A percentile compares a stretch with the other conserved stretches of the same genome.
Conservation (phyloP, 2,329 filamentous ascomycete species). For the Penicillium glabrum region DNA sequence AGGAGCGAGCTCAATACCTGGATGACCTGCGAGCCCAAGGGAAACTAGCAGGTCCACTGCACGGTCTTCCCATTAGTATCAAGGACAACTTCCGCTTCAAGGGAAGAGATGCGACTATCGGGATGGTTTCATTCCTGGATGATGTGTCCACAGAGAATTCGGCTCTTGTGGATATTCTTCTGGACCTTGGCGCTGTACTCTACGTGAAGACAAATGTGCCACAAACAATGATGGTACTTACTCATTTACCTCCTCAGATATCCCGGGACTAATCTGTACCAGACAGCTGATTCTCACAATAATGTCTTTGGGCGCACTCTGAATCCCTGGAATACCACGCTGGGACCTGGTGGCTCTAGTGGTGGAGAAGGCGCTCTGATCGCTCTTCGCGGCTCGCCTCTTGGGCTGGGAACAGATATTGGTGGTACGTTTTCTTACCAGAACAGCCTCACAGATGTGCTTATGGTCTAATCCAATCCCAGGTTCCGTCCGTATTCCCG, state of each 20-base stretch:
- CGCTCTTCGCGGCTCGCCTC: constrained; percentile 57
- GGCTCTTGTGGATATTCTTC: constrained; percentile 19
- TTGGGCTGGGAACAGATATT: constrained; percentile 66
- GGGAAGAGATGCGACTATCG: constrained; percentile 18
- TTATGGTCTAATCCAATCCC: neutral
- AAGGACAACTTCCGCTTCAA: constrained; percentile 37
- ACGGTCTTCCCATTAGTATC: constrained; percentile 32
- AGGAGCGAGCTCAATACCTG: constrained; percentile 24
- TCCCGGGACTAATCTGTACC: neutral
- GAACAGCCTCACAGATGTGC: neutral
- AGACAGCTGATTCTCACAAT: constrained; percentile 40
- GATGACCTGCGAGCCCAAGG: constrained; percentile 26
- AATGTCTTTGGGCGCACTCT: constrained; percentile 44
- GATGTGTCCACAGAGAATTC: constrained; percentile 16
- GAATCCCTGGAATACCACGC: constrained; percentile 38
- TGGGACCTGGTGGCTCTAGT: constrained; percentile 38
- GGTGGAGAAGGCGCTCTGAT: constrained; percentile 62
- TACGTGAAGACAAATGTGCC: constrained; percentile 54
- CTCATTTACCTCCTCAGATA: constrained; percentile 1
- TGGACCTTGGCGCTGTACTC: constrained; percentile 40
- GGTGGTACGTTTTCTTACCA: constrained; percentile 27
- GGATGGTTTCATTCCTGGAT: constrained; percentile 16
- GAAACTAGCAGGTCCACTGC: constrained; percentile 27
- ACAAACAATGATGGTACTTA: constrained; percentile 58
- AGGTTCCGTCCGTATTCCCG: constrained; percentile 34